These are phyloP conservation scores for Heterotrichella gracilis DNA, from an alignment of 352 stramenopile genomes.

Conservation along the genomic window DNA sequence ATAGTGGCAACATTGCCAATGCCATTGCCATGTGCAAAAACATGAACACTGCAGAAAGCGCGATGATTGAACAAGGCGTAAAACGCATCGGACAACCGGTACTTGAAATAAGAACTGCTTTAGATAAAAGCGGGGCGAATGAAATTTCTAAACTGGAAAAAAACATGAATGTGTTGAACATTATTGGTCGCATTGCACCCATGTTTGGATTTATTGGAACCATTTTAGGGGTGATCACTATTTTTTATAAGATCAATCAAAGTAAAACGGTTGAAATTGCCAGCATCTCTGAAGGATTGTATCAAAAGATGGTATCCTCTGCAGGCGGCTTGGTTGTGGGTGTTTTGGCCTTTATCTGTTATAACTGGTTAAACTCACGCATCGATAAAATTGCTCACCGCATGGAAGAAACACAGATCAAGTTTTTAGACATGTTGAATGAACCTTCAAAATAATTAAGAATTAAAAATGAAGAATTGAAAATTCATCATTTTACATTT, in stretches of 20 bases:
- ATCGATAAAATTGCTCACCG: background rate
- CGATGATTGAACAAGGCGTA: background rate
- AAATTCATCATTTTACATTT: too few species aligned
- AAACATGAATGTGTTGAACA: background rate
- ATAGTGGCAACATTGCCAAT: background rate
- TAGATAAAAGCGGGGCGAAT: background rate
- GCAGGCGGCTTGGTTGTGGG: background rate
- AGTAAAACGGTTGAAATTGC: background rate
- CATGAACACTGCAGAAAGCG: background rate
- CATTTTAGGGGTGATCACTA: background rate
- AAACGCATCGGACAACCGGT: background rate
- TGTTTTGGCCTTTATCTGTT: background rate
- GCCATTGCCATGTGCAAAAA: background rate
- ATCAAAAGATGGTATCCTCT: background rate
- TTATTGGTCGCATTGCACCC: background rate
- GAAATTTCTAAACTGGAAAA: background rate
- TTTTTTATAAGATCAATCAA: background rate
- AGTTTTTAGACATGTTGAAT: slow-evolving; percentile 6
- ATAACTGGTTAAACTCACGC: background rate
- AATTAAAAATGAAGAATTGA: too few species aligned
- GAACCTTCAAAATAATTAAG: background rate
- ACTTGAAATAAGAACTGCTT: background rate
- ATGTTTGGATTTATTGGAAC: background rate
- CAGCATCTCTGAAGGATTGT: background rate
- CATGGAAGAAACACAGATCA: background rate